Conservation (phyloP, 2,329 filamentous ascomycete genomes). For the Pseudogymnoascus sp. region DNA sequence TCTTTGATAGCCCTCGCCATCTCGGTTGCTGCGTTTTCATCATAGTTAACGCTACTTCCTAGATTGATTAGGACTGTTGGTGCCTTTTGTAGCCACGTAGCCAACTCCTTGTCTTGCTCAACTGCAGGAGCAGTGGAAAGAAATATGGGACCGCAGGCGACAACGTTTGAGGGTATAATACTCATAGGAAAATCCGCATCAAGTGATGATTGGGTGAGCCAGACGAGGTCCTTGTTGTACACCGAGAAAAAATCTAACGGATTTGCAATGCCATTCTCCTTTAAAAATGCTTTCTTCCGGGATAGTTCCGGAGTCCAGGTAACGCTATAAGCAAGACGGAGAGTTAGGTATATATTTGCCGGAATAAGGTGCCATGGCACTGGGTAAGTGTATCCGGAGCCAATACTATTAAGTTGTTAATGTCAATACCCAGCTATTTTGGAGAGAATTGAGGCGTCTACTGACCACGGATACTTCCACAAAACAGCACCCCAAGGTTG, state of each 20-base stretch:
- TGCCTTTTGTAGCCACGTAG: slow-evolving; percentile 34
- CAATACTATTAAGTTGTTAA: slow-evolving; percentile 27
- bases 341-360: slow-evolving; percentile 34
- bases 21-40: slow-evolving; percentile 29
- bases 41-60: slow-evolving; percentile 30
- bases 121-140: slow-evolving; percentile 28
- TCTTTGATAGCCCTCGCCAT: slow-evolving; percentile 33
- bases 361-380: slow-evolving; percentile 38
- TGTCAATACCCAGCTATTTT: not conserved
- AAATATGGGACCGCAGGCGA: slow-evolving; percentile 42
- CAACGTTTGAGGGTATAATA: slow-evolving; percentile 33
- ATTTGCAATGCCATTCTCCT: not conserved
- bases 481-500: slow-evolving; percentile 33
- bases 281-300: not conserved
- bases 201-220: slow-evolving; percentile 18
- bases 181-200: slow-evolving; percentile 32
- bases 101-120: slow-evolving; percentile 36
- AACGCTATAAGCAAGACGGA: slow-evolving; percentile 23
- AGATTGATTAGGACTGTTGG: slow-evolving; percentile 44
- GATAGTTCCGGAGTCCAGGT: not conserved
- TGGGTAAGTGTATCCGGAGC: slow-evolving; percentile 39
- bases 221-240: slow-evolving; percentile 26
- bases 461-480: slow-evolving; percentile 35
- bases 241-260: slow-evolving; percentile 20
- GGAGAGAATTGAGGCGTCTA: slow-evolving; percentile 13